Evolutionary conservation across 176 grass and related monocot species (phyloP).

Genomic region (Carex cristatella): DNA sequence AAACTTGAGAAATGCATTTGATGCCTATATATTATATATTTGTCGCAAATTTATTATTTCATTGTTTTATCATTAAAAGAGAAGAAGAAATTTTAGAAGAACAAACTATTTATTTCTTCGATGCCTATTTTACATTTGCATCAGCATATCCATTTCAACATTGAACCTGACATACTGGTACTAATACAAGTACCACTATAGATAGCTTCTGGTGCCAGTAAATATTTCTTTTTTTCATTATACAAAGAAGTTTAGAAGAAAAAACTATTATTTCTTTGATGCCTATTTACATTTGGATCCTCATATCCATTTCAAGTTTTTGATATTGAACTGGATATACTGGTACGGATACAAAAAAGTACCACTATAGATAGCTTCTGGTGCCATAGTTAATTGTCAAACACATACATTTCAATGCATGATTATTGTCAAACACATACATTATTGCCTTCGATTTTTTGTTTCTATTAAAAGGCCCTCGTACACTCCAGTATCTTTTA

Average conservation of each 20-base stretch:
- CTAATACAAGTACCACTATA: background rate
- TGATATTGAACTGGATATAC: background rate
- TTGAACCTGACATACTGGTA: background rate
- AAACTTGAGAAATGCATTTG: constrained; percentile 67
- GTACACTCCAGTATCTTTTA: too few species aligned
- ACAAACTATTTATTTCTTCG: background rate
- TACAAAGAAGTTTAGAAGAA: background rate
- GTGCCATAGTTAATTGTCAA: background rate
- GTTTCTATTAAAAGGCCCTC: background rate
- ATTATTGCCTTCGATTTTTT: background rate
- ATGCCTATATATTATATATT: constrained; percentile 42
- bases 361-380: background rate
- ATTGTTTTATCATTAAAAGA: background rate
- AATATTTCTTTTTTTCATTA: background rate
- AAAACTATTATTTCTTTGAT: background rate
- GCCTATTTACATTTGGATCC: background rate
- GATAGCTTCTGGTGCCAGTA: background rate
- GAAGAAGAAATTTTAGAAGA: background rate
- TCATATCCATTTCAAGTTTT: background rate
- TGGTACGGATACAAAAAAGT: background rate
- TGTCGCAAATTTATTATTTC: background rate
- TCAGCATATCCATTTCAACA: background rate
- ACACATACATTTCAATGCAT: background rate
- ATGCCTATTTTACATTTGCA: background rate
- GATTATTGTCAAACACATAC: background rate